Percentiles rank a stretch among this genome's conserved stretches.
phyloP scores from a whole-genome alignment of 2,329 filamentous ascomycete species.

The Colletotrichum navitas region DNA sequence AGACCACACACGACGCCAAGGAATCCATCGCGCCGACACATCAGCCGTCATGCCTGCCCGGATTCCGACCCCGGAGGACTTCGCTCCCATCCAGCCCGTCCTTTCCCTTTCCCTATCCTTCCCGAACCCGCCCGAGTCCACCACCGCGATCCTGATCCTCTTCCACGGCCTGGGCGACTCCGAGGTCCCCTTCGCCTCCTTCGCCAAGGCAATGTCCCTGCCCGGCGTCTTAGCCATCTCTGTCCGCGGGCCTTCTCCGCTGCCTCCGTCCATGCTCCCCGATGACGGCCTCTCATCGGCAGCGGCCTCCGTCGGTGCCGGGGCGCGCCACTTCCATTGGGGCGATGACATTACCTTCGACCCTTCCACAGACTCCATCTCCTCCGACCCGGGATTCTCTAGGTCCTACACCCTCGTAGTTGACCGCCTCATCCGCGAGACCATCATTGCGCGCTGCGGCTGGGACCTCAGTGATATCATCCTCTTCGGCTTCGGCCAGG shows the following conservation, averaged over 20 bases:
- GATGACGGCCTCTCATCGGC: slow-evolving; percentile 40
- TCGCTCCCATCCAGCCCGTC: slow-evolving; percentile 56
- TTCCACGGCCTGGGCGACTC: slow-evolving; percentile 89
- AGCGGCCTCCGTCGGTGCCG: slow-evolving; percentile 28
- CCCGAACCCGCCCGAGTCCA: slow-evolving; percentile 68
- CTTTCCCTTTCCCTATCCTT: slow-evolving; percentile 62
- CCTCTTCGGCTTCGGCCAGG: slow-evolving; percentile 77
- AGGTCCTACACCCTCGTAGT: slow-evolving; percentile 62
- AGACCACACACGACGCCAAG: slow-evolving; percentile 1
- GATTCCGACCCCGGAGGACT: slow-evolving; percentile 65
- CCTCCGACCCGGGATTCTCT: slow-evolving; percentile 72
- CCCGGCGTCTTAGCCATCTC: slow-evolving; percentile 83
- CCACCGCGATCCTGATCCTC: slow-evolving; percentile 82
- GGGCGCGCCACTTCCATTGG: slow-evolving; percentile 68
- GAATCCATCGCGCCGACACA: neutral
- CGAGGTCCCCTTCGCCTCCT: slow-evolving; percentile 74
- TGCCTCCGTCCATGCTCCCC: slow-evolving; percentile 77
- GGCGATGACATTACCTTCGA: slow-evolving; percentile 74
- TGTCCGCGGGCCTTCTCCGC: slow-evolving; percentile 75
- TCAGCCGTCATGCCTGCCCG: slow-evolving; percentile 57
- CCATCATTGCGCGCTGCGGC: slow-evolving; percentile 67
- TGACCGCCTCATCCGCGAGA: slow-evolving; percentile 62
- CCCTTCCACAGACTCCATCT: slow-evolving; percentile 63
- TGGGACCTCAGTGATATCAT: slow-evolving; percentile 72
- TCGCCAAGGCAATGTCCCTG: slow-evolving; percentile 77